phyloP scores from a whole-genome alignment of 2,329 filamentous ascomycete genomes.

The Aspergillus sp. region DNA sequence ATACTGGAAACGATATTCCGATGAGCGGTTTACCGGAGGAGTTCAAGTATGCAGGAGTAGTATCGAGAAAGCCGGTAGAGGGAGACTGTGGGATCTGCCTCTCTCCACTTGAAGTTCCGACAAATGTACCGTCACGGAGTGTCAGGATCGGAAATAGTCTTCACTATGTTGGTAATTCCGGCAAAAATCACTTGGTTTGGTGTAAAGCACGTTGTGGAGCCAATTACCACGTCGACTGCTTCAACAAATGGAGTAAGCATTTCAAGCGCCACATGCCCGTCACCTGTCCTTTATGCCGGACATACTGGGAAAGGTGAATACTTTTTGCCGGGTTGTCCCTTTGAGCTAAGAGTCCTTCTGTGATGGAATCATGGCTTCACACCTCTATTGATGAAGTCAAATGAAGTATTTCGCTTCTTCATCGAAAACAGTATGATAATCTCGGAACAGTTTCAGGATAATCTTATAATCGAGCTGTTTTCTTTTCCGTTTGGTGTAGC shows the following conservation, averaged over 20 bases:
- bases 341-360: background rate
- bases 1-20: too few relatives aligned
- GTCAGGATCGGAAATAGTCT: too few relatives aligned
- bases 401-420: background rate
- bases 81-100: slow-evolving; percentile 1
- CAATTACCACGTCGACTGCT: slow-evolving; percentile 18
- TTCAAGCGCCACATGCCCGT: background rate
- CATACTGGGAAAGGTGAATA: slow-evolving; percentile 6
- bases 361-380: background rate
- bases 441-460: background rate
- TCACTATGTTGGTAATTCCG: too few relatives aligned
- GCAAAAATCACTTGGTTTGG: slow-evolving; percentile 5
- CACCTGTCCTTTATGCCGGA: slow-evolving; percentile 18
- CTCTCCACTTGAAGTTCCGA: background rate
- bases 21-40: too few relatives aligned
- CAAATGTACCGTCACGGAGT: too few relatives aligned
- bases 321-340: background rate
- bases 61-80: background rate
- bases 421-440: background rate
- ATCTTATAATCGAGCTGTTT: slow-evolving; percentile 9
- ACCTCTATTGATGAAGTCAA: background rate
- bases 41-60: background rate
- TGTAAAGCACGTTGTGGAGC: slow-evolving; percentile 17
- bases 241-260: slow-evolving; percentile 11
- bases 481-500: slow-evolving; percentile 32